These are phyloP conservation scores for Rhodotorula paludigena DNA, from an alignment of 768 basidiomycete species.

Conservation along the genomic window DNA sequence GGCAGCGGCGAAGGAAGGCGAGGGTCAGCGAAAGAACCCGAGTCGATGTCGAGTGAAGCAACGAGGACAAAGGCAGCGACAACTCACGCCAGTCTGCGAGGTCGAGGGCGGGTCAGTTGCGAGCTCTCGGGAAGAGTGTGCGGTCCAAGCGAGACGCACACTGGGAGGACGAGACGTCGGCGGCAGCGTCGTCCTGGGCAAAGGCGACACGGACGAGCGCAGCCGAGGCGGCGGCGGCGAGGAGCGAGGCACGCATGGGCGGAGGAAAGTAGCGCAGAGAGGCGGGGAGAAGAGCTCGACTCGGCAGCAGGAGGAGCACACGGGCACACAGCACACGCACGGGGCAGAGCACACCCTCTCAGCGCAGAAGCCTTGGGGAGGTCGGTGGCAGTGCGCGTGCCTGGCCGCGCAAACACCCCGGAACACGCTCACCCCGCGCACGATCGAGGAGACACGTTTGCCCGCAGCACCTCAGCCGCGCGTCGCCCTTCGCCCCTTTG, in stretches of 20 bases:
- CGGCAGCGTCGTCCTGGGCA: neutral
- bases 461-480: too few relatives aligned
- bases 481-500: too few relatives aligned
- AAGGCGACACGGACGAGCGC: neutral
- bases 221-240: neutral
- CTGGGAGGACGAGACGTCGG: conserved; percentile 9
- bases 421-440: too few relatives aligned
- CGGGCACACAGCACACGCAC: too few relatives aligned
- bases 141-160: conserved; percentile 22
- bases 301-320: too few relatives aligned
- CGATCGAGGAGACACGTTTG: too few relatives aligned
- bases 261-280: neutral
- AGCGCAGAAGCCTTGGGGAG: too few relatives aligned
- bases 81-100: conserved; percentile 24
- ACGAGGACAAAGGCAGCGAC: neutral
- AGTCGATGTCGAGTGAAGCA: neutral
- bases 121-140: too few relatives aligned
- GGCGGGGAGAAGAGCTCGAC: neutral
- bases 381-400: too few relatives aligned
- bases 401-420: too few relatives aligned
- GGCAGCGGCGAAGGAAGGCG: neutral
- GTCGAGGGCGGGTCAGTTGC: neutral
- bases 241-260: neutral
- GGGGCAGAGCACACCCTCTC: too few relatives aligned
- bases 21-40: neutral